These are phyloP conservation scores for Hymenoscyphus infarciens DNA, from an alignment of 2,329 filamentous ascomycete genomes.

Conservation along the genomic window DNA sequence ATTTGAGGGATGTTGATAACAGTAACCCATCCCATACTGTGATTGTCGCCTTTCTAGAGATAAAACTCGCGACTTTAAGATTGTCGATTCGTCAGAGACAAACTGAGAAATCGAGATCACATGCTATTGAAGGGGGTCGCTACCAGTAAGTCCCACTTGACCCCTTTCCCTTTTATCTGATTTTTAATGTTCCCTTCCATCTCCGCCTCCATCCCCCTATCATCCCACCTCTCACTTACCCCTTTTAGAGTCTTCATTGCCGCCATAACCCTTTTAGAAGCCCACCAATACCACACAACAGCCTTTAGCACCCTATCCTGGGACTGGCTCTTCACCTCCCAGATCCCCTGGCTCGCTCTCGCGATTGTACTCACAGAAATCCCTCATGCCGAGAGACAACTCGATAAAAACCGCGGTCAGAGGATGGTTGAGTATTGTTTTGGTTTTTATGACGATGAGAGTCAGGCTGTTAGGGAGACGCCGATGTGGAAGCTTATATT, in stretches of 20 bases:
- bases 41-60: conserved; percentile 18
- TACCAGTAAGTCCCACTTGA: conserved; percentile 9
- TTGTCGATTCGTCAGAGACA: conserved; percentile 15
- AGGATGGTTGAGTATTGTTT: conserved; percentile 18
- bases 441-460: background rate
- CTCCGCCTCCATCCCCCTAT: no score
- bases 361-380: conserved; percentile 18
- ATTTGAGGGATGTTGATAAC: conserved; percentile 15
- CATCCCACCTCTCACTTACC: background rate
- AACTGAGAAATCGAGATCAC: conserved; percentile 2
- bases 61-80: conserved; percentile 16
- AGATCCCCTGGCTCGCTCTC: conserved; percentile 24
- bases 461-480: conserved; percentile 7
- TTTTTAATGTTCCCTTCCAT: no score
- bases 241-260: conserved; percentile 15
- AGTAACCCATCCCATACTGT: conserved; percentile 16
- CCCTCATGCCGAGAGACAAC: conserved; percentile 7
- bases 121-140: conserved; percentile 6
- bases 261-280: conserved; percentile 22
- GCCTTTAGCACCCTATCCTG: conserved; percentile 16
- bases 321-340: conserved; percentile 21
- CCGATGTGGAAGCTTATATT: conserved; percentile 21
- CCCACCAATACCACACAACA: conserved; percentile 18
- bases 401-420: conserved; percentile 17
- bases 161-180: background rate